Evolutionary conservation across 2,329 filamentous ascomycete species (phyloP).

Genomic region (Plectosphaerella sp.): DNA sequence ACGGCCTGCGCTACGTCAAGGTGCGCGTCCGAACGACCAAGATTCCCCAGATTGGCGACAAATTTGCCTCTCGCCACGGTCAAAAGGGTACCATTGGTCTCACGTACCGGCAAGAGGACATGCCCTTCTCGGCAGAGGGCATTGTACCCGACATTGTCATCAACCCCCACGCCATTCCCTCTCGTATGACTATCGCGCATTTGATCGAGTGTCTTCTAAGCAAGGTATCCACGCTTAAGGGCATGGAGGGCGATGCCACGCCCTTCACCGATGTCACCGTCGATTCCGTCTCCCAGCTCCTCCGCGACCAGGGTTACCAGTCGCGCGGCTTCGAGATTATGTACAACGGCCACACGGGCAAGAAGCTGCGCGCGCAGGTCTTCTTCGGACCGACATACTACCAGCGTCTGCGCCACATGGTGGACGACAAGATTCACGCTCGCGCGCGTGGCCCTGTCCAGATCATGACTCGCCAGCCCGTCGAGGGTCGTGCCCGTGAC

Average conservation of each 20-base stretch:
- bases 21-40: constrained; percentile 97
- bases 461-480: constrained; percentile 94
- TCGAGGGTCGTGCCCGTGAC: constrained; percentile 96
- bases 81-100: constrained; percentile 99
- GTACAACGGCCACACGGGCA: constrained; percentile 97
- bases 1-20: constrained; percentile 94
- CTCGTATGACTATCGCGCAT: constrained; percentile 99
- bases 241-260: constrained; percentile 94
- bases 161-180: constrained; percentile 98
- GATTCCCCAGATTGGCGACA: constrained; percentile 97
- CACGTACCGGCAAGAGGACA: constrained; percentile 95
- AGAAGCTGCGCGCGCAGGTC: constrained; percentile 88
- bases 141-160: constrained; percentile 95
- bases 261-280: constrained; percentile 98
- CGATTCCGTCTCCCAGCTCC: constrained; percentile 80
- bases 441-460: constrained; percentile 93
- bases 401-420: constrained; percentile 97
- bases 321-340: constrained; percentile 96
- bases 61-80: constrained; percentile 98
- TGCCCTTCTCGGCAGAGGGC: constrained; percentile 94
- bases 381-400: constrained; percentile 99
- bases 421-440: constrained; percentile 99
- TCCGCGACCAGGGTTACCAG: constrained; percentile 89
- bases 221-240: constrained; percentile 90
- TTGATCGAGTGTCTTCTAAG: constrained; percentile 98